These are phyloP conservation scores for Polytolypa hystricis DNA, from an alignment of 2,329 filamentous ascomycete species.

Conservation along the genomic window DNA sequence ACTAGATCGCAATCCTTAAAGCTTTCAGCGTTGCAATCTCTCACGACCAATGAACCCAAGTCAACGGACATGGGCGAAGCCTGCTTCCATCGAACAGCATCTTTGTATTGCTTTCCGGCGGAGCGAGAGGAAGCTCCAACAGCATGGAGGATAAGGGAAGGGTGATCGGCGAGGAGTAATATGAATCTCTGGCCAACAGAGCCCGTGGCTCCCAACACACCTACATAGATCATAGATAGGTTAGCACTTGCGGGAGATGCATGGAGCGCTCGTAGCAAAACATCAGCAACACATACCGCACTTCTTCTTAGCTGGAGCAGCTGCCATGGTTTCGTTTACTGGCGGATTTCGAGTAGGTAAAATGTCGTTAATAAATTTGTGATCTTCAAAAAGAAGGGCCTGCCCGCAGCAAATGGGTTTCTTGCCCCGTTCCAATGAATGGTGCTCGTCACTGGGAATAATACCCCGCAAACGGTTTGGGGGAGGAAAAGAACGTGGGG, in stretches of 20 bases:
- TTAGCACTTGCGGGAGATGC: too few relatives aligned
- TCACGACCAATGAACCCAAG: conserved; percentile 70
- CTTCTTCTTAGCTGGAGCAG: conserved; percentile 6
- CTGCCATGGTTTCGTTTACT: background rate
- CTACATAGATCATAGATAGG: conserved; percentile 31
- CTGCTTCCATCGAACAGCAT: conserved; percentile 95
- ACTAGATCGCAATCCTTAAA: conserved; percentile 87
- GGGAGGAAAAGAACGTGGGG: background rate
- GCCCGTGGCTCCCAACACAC: conserved; percentile 82
- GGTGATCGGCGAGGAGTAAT: conserved; percentile 77
- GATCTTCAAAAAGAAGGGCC: background rate
- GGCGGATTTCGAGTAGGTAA: background rate
- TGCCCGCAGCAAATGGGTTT: background rate
- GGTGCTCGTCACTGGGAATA: background rate
- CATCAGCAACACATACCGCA: conserved; percentile 8
- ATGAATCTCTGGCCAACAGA: conserved; percentile 95
- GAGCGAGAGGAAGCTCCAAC: conserved; percentile 83
- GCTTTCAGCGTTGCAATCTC: conserved; percentile 69
- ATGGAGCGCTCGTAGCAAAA: too few relatives aligned
- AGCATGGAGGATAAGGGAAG: conserved; percentile 73
- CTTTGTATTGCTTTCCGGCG: conserved; percentile 85
- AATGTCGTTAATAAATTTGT: background rate
- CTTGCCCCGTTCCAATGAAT: background rate
- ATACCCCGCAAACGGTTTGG: background rate
- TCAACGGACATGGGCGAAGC: conserved; percentile 64